phyloP scores from a whole-genome alignment of 306 rosid species.

The Cucurbita pepo region DNA sequence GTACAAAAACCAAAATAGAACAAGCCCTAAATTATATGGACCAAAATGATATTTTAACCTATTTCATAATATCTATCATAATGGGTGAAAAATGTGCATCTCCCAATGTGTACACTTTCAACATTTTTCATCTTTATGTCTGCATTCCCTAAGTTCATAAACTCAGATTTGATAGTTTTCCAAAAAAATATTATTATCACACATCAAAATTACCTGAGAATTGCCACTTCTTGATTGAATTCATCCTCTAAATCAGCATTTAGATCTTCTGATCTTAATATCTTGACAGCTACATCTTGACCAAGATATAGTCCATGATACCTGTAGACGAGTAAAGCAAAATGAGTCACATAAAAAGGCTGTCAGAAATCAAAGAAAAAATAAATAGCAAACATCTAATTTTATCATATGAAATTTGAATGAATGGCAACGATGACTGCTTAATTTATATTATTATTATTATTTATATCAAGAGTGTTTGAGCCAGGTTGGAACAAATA shows the following conservation, averaged over 20 bases:
- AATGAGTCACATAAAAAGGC: neutral
- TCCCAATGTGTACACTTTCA: neutral
- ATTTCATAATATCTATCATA: neutral
- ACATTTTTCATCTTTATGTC: neutral
- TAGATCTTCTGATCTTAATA: conserved; percentile 73
- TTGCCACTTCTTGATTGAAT: conserved; percentile 89
- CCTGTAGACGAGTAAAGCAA: conserved; percentile 25
- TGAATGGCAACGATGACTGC: neutral
- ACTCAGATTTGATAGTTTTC: neutral
- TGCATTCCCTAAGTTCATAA: neutral
- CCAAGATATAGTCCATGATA: conserved; percentile 73
- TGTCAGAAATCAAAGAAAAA: neutral
- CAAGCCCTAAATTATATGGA: neutral
- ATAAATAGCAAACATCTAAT: neutral
- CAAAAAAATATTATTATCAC: neutral
- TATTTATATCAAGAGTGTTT: neutral
- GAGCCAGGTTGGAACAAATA: neutral
- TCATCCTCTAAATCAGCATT: conserved; percentile 76
- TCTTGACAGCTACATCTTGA: conserved; percentile 95
- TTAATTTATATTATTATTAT: neutral
- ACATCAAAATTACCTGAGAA: conserved; percentile 44
- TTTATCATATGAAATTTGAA: neutral
- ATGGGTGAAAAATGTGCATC: neutral
- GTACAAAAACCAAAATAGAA: no score
- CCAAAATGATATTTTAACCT: neutral